Base-by-base conservation (phyloP, 108 stramenopile genomes). In the Seminavis robusta region DNA sequence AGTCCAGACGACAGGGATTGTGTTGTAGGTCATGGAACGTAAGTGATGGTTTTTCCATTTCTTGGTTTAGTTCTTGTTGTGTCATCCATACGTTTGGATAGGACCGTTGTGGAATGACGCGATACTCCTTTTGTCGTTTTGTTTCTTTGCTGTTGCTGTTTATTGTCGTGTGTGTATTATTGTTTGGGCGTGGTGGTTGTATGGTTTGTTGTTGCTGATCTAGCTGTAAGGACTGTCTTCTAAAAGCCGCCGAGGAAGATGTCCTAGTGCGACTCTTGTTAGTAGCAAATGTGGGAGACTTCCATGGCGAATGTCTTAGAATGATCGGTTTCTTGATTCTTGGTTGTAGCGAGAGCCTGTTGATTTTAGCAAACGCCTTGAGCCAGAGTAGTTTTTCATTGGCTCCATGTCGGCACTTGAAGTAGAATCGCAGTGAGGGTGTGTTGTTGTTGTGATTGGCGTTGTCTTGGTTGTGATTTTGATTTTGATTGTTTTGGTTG, bases 21-120 rank as follows among this genome's bases (percentile, higher is more conserved):
- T 47, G 10, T 37, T 59, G 56, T 19, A 76, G 33, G 29, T 81
- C 74, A 59, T 81, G 60, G 39, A 67, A 84, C 3, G 37, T 61
- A 8, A 52, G 48, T 33, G 67, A 68, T 16, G 77, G 65, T 33
- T 63, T 46, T 17, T 57, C 24, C 73, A 74, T 83, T 46, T 84
- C 86, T 4, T 65, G 54, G 2, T 58, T 42, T 31, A 88, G 26
- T 46, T 84, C 82, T 36, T 59, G 43, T 4, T 66, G 49, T 2
- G 82, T 81, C 82, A 83, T 84, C 60, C 77, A 68, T 51, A 67
- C 57, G 43, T 88, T 75, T 19, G 67, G 82, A 45, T 88, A 88
- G 1, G 78, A 74, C 61, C 84, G 81, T 9, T 38, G 34, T 45
- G 86, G 86, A 26, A 49, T 45, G 0, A 80, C 79, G 13, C 66